These are phyloP conservation scores for Phytophthora tentaculata DNA, from an alignment of 352 stramenopile genomes.

Conservation along the genomic window DNA sequence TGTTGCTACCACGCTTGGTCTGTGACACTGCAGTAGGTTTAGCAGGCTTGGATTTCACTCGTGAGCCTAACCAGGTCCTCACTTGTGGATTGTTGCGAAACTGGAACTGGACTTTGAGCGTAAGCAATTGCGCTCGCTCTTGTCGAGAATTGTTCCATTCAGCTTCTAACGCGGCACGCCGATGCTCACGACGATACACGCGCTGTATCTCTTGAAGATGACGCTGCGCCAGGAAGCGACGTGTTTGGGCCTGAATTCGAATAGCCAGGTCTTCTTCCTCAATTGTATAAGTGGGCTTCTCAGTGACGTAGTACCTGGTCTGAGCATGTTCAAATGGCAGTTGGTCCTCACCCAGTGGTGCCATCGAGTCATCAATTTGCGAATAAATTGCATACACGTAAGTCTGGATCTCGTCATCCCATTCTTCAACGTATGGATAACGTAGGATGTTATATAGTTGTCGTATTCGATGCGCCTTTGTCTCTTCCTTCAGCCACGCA, in stretches of 20 bases:
- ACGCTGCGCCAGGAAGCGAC: conserved; percentile 48
- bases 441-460: conserved; percentile 48
- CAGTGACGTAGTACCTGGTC: conserved; percentile 27
- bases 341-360: conserved; percentile 14
- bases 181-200: conserved; percentile 31
- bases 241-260: conserved; percentile 48
- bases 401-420: conserved; percentile 50
- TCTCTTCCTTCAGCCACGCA: conserved; percentile 45
- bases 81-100: conserved; percentile 27
- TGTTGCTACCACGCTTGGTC: conserved; percentile 12
- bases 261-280: conserved; percentile 62
- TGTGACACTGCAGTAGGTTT: conserved; percentile 5
- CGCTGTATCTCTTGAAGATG: conserved; percentile 40
- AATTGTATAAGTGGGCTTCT: conserved; percentile 68
- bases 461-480: conserved; percentile 39
- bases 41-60: conserved; percentile 26
- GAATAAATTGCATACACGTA: conserved; percentile 52
- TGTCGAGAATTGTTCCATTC: conserved; percentile 45
- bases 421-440: conserved; percentile 67
- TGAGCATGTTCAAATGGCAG: conserved; percentile 23
- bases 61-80: conserved; percentile 21
- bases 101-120: conserved; percentile 41
- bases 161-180: conserved; percentile 40
- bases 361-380: conserved; percentile 6
- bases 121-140: conserved; percentile 58